phyloP scores from a whole-genome alignment of 805 yeast genomes.

The Sugiyamaella americana region DNA sequence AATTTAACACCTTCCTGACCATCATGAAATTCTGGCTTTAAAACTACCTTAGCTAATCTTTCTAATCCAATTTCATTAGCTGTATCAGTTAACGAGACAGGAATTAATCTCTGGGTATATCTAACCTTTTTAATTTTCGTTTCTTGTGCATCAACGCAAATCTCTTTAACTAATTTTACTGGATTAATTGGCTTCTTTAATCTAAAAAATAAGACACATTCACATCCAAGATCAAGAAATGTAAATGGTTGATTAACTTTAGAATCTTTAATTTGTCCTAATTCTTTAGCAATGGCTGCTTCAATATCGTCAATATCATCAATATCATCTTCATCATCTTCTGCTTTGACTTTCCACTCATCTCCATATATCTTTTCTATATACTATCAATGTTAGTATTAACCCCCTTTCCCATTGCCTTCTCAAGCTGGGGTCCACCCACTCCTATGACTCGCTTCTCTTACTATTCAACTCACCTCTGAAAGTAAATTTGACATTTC shows the following conservation, averaged over 20 bases:
- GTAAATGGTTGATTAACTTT: constrained; percentile 21
- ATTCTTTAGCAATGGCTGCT: constrained; percentile 65
- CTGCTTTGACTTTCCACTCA: constrained; percentile 27
- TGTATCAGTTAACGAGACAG: constrained; percentile 68
- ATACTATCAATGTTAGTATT: constrained; percentile 4
- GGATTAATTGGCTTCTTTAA: constrained; percentile 76
- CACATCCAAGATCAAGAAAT: constrained; percentile 30
- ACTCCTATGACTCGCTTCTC: too few relatives aligned
- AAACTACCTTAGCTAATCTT: constrained; percentile 52
- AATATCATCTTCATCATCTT: constrained; percentile 25
- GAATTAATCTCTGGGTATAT: constrained; percentile 77
- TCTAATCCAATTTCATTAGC: constrained; percentile 64
- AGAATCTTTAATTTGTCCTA: constrained; percentile 46
- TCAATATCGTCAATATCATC: constrained; percentile 48
- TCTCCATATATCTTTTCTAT: constrained; percentile 19
- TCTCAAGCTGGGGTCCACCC: too few relatives aligned
- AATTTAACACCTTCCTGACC: constrained; percentile 42
- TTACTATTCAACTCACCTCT: constrained; percentile 40
- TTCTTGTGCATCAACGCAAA: constrained; percentile 56
- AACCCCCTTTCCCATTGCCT: background rate
- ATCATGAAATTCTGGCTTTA: constrained; percentile 62
- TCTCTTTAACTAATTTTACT: constrained; percentile 54
- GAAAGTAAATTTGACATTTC: constrained; percentile 58
- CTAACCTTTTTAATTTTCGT: constrained; percentile 45
- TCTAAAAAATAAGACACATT: constrained; percentile 69